Base-by-base conservation (phyloP, 768 basidiomycete genomes). In the Clavulina sp. region DNA sequence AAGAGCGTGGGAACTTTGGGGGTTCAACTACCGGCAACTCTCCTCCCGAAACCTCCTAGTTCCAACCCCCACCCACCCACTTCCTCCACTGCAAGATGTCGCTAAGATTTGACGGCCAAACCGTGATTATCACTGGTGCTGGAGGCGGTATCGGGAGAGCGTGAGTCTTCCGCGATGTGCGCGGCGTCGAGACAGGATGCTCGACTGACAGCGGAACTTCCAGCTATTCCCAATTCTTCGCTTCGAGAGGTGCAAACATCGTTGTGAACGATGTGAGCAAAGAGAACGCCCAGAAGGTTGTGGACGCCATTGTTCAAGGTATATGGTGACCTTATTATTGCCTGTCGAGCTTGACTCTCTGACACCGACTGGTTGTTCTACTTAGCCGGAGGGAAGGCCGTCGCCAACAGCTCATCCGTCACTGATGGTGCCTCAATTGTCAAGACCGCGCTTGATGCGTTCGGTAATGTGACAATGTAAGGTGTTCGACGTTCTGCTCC, bases 221-320 rank as follows among this genome's bases (percentile, higher is more conserved):
- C 49, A 89, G 92, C 5, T 93, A 97, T 67, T 84, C 91, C 1
- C 70, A 86, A 48, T 71, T 92, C 57, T 96, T 88, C 64, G 92
- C 89, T n/a, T 77, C 84, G 6, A 74, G 88, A 49, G 93, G 92
- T 4, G 92, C 93, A 5, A 87, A 85, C 57, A 77, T 97, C 50
- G 86, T 97, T 54, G 86, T 97, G 40, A 97, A 96, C 61, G 95
- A 97, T 63, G 82, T 97, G 62, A 89, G 84, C 59, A 73, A 71
- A 32, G 78, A 78, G 50, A 84, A 87, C 26, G 92, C 92, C 2
- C 84, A 93, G 65, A 84, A 81, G 59, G 87, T 97, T 23, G 92
- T 92, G 4, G 81, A 85, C 57, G 80, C 92, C 67, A 92, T 97
- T 61, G 73, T 69, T 47, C 73, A 75, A 62, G 81, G 91, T 89